Evolutionary conservation across 352 stramenopile genomes (phyloP).

Genomic region (Blastocystis sp.): DNA sequence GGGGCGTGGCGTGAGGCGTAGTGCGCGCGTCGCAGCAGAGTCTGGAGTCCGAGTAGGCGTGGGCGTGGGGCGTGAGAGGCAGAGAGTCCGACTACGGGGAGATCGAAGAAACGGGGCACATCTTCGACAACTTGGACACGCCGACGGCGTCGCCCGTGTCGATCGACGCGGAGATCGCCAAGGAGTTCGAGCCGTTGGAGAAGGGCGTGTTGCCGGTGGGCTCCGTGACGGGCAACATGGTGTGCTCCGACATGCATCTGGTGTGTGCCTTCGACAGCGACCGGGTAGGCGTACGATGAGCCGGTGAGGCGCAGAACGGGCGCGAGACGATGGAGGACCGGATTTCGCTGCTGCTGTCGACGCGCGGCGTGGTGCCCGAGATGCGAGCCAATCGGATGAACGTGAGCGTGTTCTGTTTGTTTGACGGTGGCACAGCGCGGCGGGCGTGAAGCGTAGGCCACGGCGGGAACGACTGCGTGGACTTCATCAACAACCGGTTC

Average conservation of each 20-base stretch:
- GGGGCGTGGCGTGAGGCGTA: background rate
- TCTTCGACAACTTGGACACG: slow-evolving; percentile 53
- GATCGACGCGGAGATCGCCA: slow-evolving; percentile 13
- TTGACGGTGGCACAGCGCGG: slow-evolving; percentile 9
- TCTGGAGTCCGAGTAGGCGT: slow-evolving; percentile 24
- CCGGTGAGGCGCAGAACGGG: slow-evolving; percentile 11
- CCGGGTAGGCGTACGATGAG: background rate
- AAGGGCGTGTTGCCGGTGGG: slow-evolving; percentile 16
- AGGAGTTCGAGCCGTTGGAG: slow-evolving; percentile 48
- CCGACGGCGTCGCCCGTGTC: background rate
- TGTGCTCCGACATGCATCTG: slow-evolving; percentile 58
- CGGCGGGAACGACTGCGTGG: slow-evolving; percentile 45
- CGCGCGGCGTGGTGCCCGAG: background rate
- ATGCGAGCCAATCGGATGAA: background rate
- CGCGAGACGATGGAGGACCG: slow-evolving; percentile 53
- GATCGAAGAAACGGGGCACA: slow-evolving; percentile 32
- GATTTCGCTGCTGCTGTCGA: slow-evolving; percentile 52
- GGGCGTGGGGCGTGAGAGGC: background rate
- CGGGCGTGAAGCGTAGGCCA: slow-evolving; percentile 1
- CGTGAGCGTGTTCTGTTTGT: slow-evolving; percentile 56
- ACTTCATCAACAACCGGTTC: slow-evolving; percentile 62
- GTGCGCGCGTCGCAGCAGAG: background rate
- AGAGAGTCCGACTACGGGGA: slow-evolving; percentile 51
- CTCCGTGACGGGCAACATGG: slow-evolving; percentile 40
- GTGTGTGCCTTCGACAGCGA: slow-evolving; percentile 67